Evolutionary conservation across 805 yeast species (phyloP), one percentile per base, ranked within the genome.

Genomic region (Metschnikowia borealis): DNA sequence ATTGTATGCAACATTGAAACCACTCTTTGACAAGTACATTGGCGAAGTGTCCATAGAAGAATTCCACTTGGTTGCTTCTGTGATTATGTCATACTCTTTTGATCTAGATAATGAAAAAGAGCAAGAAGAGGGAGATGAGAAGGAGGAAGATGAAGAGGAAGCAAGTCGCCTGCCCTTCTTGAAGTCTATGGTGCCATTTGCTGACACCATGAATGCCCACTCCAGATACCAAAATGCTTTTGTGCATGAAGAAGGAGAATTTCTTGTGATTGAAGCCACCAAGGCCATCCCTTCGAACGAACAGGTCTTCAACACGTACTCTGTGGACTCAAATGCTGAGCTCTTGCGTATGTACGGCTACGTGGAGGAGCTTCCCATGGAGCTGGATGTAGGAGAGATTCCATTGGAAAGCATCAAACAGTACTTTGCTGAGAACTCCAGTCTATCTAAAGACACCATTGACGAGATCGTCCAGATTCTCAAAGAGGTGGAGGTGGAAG

Each of bases 131-230:
- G 37, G 8, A 6, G 61, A 60, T 1, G 69, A 62, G 5, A 36
- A 21, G 4, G 61, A 54, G n/a, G 62, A 55, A 2, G 58, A 58
- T 0, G 64, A 50, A 6, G 57, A 34, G 21, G 40, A 36, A 2
- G 47, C 14, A 37, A 14, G 13, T 13, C 10, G 29, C 21, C 41
- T 29, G 38, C 60, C 74, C 3, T 80, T 73, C 52, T 70, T 77
- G 55, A 91, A 91, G 63, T 85, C 95, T 0, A 85, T 94, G 96
- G 89, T 91, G 3, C 96, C 98, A 0, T 70, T 90, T 42, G 98
- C 98, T 0, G 99, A 92, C 63, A 83, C 89, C 20, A 70, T 94
- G 52, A 92, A 94, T 62, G 89, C 97, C 1, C 94, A 91, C 62
- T 86, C 96, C 1, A 75, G 76, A 7, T 70, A 78, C 15, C 82